Evolutionary conservation across 371 early-diverging fungal species (phyloP), one percentile per base, ranked within the genome.

Genomic region (Mortierella sp.): DNA sequence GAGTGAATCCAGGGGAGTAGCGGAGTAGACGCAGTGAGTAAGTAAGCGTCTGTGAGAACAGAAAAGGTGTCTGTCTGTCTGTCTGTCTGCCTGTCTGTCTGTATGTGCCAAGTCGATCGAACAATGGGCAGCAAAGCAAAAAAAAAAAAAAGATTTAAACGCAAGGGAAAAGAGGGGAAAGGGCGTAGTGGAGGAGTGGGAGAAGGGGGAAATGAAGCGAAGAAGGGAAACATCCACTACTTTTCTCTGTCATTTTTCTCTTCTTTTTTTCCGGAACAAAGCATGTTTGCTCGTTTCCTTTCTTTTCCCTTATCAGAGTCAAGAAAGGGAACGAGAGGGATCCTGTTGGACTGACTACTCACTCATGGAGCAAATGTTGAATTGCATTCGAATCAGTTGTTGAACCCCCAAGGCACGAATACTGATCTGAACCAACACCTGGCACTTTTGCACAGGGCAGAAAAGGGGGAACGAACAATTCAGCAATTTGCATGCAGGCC

Each of bases 371-470:
- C 42, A 13, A 13, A 21, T 65, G 68, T 38, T 24, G 68, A 38
- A 38, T 68, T 68, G 42, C 68, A 42, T 34, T 63, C 34, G 24
- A 24, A 38, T 34, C 44, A 38, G 28, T 38, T 54, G 21, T 54
- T 68, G 47, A 50, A 54, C 54, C 75, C 50, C 72, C 44, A 34
- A 47, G 75, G 45, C 34, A 75, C 65, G 65, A 78, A 84, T 84
- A 84, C 84, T 80, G 78, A 84, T 84, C 76, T 80, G 57, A 80
- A 80, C 84, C 78, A 84, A 84, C 84, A 84, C 80, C 78, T 80
- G 74, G 80, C 73, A 68, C 80, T 57, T 78, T 72, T 72, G 38
- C 52, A 52, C 44, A 31, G 38, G 58, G 45, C 48, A 48, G 42
- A 65, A 70, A 72, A 72, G 72, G 34, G 50, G 26, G 14, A 6